These are phyloP conservation scores for Penicillium nordicum DNA, from an alignment of 2,329 filamentous ascomycete genomes.

Conservation along the genomic window DNA sequence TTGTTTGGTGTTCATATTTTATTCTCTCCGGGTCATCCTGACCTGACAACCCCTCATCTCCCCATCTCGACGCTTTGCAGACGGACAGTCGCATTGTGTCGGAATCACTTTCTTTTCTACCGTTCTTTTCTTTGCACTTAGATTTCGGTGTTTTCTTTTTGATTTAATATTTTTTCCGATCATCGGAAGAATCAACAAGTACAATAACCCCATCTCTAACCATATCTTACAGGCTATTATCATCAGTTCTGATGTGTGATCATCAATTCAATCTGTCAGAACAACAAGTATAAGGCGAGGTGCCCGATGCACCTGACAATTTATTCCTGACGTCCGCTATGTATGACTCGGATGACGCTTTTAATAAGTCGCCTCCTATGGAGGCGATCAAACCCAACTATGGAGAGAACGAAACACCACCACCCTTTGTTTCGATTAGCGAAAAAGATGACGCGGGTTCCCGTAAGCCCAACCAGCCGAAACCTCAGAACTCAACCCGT, in stretches of 20 bases:
- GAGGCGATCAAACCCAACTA: slow-evolving; percentile 31
- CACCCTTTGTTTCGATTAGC: slow-evolving; percentile 34
- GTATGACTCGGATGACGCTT: slow-evolving; percentile 43
- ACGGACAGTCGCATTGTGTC: slow-evolving; percentile 1
- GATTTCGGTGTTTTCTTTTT: neutral
- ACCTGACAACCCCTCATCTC: slow-evolving; percentile 5
- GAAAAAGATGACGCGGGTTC: slow-evolving; percentile 25
- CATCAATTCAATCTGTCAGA: neutral
- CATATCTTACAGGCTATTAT: neutral
- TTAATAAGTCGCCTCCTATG: slow-evolving; percentile 38
- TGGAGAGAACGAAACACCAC: slow-evolving; percentile 28
- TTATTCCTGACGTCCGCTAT: slow-evolving; percentile 36
- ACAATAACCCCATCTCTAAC: neutral
- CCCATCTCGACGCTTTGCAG: slow-evolving; percentile 1
- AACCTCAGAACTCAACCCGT: slow-evolving; percentile 45
- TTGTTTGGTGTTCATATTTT: neutral
- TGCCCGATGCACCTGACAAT: slow-evolving; percentile 8
- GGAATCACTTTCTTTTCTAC: neutral
- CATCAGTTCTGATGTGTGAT: slow-evolving; percentile 6
- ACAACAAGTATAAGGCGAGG: slow-evolving; percentile 1
- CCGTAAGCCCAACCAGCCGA: slow-evolving; percentile 34
- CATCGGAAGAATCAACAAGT: neutral
- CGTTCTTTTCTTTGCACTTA: neutral
- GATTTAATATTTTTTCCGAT: neutral
- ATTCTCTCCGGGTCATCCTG: neutral